These are phyloP conservation scores for Colletotrichum sp. DNA, from an alignment of 2,329 filamentous ascomycete species.

Conservation along the genomic window DNA sequence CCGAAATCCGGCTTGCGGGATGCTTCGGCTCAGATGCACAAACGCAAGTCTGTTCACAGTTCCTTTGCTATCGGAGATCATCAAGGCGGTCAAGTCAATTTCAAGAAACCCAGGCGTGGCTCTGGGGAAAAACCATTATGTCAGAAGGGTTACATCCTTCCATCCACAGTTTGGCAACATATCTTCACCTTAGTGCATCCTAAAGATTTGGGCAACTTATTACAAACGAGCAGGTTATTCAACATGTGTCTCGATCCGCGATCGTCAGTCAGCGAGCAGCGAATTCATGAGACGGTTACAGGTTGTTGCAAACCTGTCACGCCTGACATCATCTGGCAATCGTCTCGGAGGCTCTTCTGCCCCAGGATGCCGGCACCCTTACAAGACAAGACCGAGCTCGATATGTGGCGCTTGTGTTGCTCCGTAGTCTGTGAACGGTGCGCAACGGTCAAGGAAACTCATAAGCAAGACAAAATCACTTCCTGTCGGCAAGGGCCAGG, in stretches of 20 bases:
- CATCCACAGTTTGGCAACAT: slow-evolving; percentile 69
- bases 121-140: neutral
- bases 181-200: slow-evolving; percentile 72
- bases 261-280: slow-evolving; percentile 28
- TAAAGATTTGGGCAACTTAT: slow-evolving; percentile 65
- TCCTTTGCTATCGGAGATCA: neutral
- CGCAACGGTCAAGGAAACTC: slow-evolving; percentile 39
- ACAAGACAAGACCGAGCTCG: slow-evolving; percentile 67
- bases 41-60: slow-evolving; percentile 2
- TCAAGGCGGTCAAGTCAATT: neutral
- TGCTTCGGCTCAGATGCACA: neutral
- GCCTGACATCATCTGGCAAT: slow-evolving; percentile 74
- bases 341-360: slow-evolving; percentile 69
- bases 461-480: slow-evolving; percentile 34
- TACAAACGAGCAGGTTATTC: slow-evolving; percentile 72
- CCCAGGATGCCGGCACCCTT: slow-evolving; percentile 74
- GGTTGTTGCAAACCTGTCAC: slow-evolving; percentile 31
- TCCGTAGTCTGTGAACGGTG: slow-evolving; percentile 73
- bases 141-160: neutral
- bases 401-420: slow-evolving; percentile 78
- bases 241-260: slow-evolving; percentile 61
- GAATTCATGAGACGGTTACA: neutral
- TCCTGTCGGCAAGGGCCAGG: slow-evolving; percentile 68
- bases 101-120: neutral
- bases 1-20: neutral